Base-by-base conservation (phyloP, 1,284 basidiomycete species). In the Leccinum ambiguum region DNA sequence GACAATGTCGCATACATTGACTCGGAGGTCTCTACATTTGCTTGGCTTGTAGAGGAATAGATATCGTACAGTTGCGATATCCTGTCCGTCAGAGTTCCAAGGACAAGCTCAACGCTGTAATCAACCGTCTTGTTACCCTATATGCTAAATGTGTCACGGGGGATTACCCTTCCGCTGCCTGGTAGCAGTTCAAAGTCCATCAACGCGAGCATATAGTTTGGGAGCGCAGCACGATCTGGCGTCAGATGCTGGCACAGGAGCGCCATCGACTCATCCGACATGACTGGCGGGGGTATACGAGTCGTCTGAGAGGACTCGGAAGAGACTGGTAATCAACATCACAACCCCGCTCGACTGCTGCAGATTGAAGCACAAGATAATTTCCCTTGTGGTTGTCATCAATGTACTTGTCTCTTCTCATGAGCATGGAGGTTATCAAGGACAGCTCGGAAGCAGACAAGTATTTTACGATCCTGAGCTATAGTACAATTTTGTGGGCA, bases 181-280 rank as follows among this genome's bases (percentile, higher is more conserved):
- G 0, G 8, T 0, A 92, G 68, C 94, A 98, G 74, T 86, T 99
- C 61, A 89, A 90, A 69, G 84, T 94, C 26, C 90, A 97, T 75
- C 88, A 98, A 64, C 88, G 96, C 36, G 97, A 99, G 80, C 90
- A 94, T 73, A 91, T 96, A 66, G 95, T 94, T 2, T 96, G 94
- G 93, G 94, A 97, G 73, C 87, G 94, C 58, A 94, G 97, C 73
- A 97, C 94, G 0, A 93, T 99, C 4, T 99, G 97, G 97, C 85
- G 96, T 0, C 6, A 97, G 77, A 98, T 99, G 96, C 96, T 99
- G 70, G 91, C 91, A 13, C 88, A 90, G 41, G 93, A 96, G 72
- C 86, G 95, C 59, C 84, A 88, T 26, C 10, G 91, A 1, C 18
- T 1, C 18, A 18, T 18, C 26, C 26, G 26, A 26, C 6, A 26